These are phyloP conservation scores for Trichoderma cornu-damae DNA, from an alignment of 2,329 filamentous ascomycete species.

Conservation along the genomic window DNA sequence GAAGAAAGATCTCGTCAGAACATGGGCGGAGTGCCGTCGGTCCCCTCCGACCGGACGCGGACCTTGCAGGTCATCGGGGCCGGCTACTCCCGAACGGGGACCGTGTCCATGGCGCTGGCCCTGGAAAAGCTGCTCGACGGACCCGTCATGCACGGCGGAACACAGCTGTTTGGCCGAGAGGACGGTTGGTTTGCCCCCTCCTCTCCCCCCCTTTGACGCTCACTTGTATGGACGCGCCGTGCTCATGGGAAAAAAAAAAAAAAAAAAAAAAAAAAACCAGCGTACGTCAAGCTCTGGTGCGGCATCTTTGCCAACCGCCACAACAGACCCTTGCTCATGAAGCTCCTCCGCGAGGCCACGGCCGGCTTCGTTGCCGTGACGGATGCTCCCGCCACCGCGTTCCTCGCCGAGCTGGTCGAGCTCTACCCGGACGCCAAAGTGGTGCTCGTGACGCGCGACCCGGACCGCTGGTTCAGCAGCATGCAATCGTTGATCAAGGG, in stretches of 20 bases:
- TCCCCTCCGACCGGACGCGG: slow-evolving; percentile 30
- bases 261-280: too few relatives aligned
- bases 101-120: slow-evolving; percentile 43
- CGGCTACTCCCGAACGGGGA: slow-evolving; percentile 35
- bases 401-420: slow-evolving; percentile 42
- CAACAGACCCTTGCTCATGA: slow-evolving; percentile 27
- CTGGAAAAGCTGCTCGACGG: slow-evolving; percentile 43
- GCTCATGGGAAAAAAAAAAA: too few relatives aligned
- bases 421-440: slow-evolving; percentile 47
- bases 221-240: too few relatives aligned
- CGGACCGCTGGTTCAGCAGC: slow-evolving; percentile 34
- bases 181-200: slow-evolving; percentile 29
- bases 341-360: slow-evolving; percentile 33
- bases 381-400: slow-evolving; percentile 39
- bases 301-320: slow-evolving; percentile 14
- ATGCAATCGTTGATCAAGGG: slow-evolving; percentile 19
- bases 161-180: slow-evolving; percentile 32
- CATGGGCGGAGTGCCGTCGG: slow-evolving; percentile 30
- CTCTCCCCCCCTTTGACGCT: too few relatives aligned
- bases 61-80: slow-evolving; percentile 40
- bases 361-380: slow-evolving; percentile 44
- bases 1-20: slow-evolving; percentile 15
- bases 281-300: slow-evolving; percentile 19
- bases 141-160: slow-evolving; percentile 47
- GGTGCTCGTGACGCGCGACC: slow-evolving; percentile 38